Percentiles rank a stretch among this genome's conserved stretches.
Evolutionary conservation across 805 yeast genomes (phyloP).

Genomic region (Barnettozyma populi): DNA sequence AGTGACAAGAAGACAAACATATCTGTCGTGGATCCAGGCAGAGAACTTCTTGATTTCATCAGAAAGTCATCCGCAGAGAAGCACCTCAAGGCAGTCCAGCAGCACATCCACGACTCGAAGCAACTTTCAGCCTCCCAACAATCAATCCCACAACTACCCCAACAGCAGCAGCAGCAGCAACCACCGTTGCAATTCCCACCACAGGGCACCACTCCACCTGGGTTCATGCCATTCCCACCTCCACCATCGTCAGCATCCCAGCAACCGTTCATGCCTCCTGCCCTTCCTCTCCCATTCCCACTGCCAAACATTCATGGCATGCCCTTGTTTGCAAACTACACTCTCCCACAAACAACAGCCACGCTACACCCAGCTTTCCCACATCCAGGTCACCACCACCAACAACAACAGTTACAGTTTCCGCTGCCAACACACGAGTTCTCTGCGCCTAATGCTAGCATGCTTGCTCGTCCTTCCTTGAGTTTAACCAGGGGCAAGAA

Average conservation of each 20-base stretch:
- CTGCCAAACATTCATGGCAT: slow-evolving; percentile 1
- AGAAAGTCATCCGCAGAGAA: slow-evolving; percentile 38
- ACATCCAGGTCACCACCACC: slow-evolving; percentile 12
- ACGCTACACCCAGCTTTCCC: slow-evolving; percentile 3
- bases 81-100: slow-evolving; percentile 16
- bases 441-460: slow-evolving; percentile 33
- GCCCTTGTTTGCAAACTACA: slow-evolving; percentile 14
- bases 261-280: neutral
- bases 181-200: slow-evolving; percentile 9
- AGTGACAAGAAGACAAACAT: slow-evolving; percentile 28
- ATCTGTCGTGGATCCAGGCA: slow-evolving; percentile 57
- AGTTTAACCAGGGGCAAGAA: slow-evolving; percentile 21
- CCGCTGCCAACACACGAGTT: slow-evolving; percentile 12
- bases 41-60: slow-evolving; percentile 64
- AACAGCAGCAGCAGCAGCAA: slow-evolving; percentile 3
- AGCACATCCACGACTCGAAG: slow-evolving; percentile 8
- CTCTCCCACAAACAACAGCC: slow-evolving; percentile 4
- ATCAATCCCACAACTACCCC: slow-evolving; percentile 5
- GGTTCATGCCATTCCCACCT: neutral
- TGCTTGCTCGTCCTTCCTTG: slow-evolving; percentile 34
- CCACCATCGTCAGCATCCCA: neutral
- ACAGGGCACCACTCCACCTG: neutral
- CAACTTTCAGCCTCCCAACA: slow-evolving; percentile 3
- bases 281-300: neutral
- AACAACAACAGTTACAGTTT: slow-evolving; percentile 10